Evolutionary conservation across 2,329 filamentous ascomycete genomes (phyloP), one percentile per base, ranked within the genome.

Genomic region (Ascosphaera pollenicola): DNA sequence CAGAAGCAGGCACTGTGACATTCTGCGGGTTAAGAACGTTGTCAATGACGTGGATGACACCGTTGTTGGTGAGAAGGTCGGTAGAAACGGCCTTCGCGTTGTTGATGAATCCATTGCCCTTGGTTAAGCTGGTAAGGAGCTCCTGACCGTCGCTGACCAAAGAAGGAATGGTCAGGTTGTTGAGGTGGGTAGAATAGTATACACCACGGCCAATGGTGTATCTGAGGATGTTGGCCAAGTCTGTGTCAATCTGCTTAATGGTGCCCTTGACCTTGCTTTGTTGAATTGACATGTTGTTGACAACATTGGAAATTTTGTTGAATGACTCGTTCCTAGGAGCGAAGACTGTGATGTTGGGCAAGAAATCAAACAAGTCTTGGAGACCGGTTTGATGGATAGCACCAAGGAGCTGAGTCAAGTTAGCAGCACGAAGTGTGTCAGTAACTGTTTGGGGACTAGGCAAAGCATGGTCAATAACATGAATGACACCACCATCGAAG

Each of bases 181-280:
- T 46, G 15, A 69, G 57, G 3, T 48, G 44, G 4, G 58, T 51
- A 37, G 63, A 67, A 55, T 76, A 78, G 40, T 57, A 58, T 1
- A 74, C 62, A 36, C 64, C 65, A 36, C 62, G 60, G 35, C 80
- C 55, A 39, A 79, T 63, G 51, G 82, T 76, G 55, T 81, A 81
- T 18, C 62, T 56, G 26, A 80, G 60, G 38, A 79, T 63, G 19
- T 52, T 53, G 2, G 60, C 52, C 1, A 78, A 58, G 11, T 69
- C 53, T 3, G 62, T 52, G 0, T 54, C 11, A 5, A 37, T 37
- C 36, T 37, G 36, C 18, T 37, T 28, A 10, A 24, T 26, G 17
- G 36, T 24, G 3, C 36, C 36, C 30, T 32, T 32, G 30, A 32
- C 30, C n/a, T n/a, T 13, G 10, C n/a, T 32, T n/a, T 32, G 30